Percentiles rank a stretch among this genome's conserved stretches.
These are phyloP conservation scores for Coix lacrymajobi DNA, from an alignment of 176 grass and related monocot species.

Conservation along the genomic window DNA sequence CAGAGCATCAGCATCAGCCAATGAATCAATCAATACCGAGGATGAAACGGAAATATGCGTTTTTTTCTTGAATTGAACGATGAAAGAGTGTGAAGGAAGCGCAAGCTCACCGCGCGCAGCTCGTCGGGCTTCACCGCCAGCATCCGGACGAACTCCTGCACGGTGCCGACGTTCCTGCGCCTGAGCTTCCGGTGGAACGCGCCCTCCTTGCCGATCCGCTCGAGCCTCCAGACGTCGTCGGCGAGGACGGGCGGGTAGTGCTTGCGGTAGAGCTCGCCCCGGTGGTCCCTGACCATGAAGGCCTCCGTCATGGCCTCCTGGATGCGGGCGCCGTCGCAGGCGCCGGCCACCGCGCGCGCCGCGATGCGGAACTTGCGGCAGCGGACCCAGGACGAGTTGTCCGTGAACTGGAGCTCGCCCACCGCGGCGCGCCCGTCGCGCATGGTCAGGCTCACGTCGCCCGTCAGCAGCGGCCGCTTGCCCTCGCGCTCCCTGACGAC, in stretches of 20 bases:
- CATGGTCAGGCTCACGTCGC: slow-evolving; percentile 58
- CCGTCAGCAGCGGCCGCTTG: slow-evolving; percentile 76
- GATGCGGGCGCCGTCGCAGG: slow-evolving; percentile 36
- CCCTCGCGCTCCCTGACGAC: slow-evolving; percentile 61
- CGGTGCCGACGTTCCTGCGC: neutral
- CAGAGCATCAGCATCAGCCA: neutral
- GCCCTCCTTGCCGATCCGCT: slow-evolving; percentile 75
- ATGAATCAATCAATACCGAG: slow-evolving; percentile 4
- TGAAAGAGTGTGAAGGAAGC: neutral
- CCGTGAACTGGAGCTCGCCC: slow-evolving; percentile 74
- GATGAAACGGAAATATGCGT: neutral
- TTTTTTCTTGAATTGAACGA: too few relatives aligned
- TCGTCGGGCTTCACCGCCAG: slow-evolving; percentile 12
- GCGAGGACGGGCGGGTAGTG: slow-evolving; percentile 63
- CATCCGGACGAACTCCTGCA: slow-evolving; percentile 65
- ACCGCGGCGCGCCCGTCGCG: slow-evolving; percentile 39
- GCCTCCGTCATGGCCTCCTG: slow-evolving; percentile 66
- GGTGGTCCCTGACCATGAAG: slow-evolving; percentile 77
- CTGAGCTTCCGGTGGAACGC: slow-evolving; percentile 65
- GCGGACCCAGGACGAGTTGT: slow-evolving; percentile 83
- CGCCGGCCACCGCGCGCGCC: slow-evolving; percentile 29
- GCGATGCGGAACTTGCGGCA: slow-evolving; percentile 82
- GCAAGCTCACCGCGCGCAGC: slow-evolving; percentile 44
- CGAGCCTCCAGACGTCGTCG: slow-evolving; percentile 87
- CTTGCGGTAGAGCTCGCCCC: slow-evolving; percentile 88